Conservation (phyloP, 2,329 filamentous ascomycete genomes). For the Amphichorda felina region DNA sequence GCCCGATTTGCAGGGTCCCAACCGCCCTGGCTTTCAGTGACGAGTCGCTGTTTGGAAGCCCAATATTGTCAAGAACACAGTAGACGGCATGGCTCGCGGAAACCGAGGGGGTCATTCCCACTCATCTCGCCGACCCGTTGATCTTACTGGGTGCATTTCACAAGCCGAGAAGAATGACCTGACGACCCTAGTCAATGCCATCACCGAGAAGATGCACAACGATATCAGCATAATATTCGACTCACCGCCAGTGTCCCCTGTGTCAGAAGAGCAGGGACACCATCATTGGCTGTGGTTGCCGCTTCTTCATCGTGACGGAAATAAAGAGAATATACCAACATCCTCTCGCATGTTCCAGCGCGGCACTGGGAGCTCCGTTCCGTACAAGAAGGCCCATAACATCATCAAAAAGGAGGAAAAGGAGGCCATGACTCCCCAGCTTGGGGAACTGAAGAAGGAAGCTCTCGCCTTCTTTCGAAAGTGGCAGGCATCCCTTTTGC, state of each 20-base stretch:
- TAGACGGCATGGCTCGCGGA: constrained; percentile 25
- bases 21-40: no score
- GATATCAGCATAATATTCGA: constrained; percentile 42
- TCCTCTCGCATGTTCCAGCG: constrained; percentile 1
- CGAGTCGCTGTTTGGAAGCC: no score
- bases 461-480: constrained; percentile 63
- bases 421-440: constrained; percentile 26
- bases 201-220: constrained; percentile 43
- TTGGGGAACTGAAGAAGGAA: constrained; percentile 57
- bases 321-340: constrained; percentile 2
- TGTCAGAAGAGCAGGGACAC: constrained; percentile 15
- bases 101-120: constrained; percentile 17
- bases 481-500: constrained; percentile 63
- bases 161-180: constrained; percentile 38
- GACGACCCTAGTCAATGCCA: constrained; percentile 33
- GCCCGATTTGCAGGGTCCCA: no score
- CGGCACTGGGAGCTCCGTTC: constrained; percentile 6
- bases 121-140: constrained; percentile 30
- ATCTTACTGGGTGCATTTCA: constrained; percentile 37
- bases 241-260: constrained; percentile 22
- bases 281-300: constrained; percentile 23
- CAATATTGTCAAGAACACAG: background rate
- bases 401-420: constrained; percentile 18
- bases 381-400: constrained; percentile 14
- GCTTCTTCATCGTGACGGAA: constrained; percentile 13